Base-by-base conservation (phyloP, 2,329 filamentous ascomycete genomes). In the Claviceps maximensis region DNA sequence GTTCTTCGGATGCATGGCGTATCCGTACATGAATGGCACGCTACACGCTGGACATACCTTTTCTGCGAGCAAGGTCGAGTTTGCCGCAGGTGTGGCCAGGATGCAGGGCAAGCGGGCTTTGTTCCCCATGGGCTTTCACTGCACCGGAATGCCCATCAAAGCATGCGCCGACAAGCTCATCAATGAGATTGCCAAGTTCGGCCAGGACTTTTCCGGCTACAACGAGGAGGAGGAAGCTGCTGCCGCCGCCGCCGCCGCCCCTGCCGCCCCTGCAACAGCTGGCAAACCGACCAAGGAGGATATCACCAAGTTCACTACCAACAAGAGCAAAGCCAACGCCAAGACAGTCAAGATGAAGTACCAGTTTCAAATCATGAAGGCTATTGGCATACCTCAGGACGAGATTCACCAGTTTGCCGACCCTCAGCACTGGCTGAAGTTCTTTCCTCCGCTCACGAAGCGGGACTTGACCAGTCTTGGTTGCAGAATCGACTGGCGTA, bases 121-220 rank as follows among this genome's bases (percentile, higher is more conserved):
- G 51, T 96, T 93, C 67, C 93, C 93, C 54, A 84, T 93, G 64
- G 93, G 91, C 33, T 98, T 89, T 74, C 93, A 98, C 75, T 71
- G 70, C 72, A 97, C 91, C 0, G 93, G 93, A 62, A 94, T 98
- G 85, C 89, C 90, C 47, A 98, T 98, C 75, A 96, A 96, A 72
- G 90, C 93, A 6, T 94, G 88, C 63, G 89, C 93, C 52, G 91
- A 98, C 75, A 97, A 97, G 76, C 80, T 98, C 47, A 82, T 85
- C 55, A 83, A 88, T 57, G 93, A 98, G 71, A 84, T 97, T 53
- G 82, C 87, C 70, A 76, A 86, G 72, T 98, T 97, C 63, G 93
- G 93, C 23, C 73, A 85, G 65, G 83, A 89, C 63, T 97, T 97
- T 58, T 84, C 90, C 63, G 75, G 78, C 47, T 95, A 89, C 69